phyloP scores from a whole-genome alignment of 257 asterid genomes.

The Verbascum thapsus region DNA sequence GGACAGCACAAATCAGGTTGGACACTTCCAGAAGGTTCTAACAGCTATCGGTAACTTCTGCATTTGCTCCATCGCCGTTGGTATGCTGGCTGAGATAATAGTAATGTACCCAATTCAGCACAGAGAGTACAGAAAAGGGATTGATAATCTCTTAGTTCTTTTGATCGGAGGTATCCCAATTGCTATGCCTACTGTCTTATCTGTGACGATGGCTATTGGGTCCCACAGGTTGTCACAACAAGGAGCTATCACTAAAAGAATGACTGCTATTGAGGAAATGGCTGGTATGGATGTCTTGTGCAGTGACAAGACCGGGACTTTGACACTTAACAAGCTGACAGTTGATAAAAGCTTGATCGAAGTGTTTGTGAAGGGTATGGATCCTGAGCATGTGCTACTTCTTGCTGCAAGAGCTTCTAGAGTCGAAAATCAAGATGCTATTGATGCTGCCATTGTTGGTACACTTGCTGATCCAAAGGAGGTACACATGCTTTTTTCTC shows the following conservation, averaged over 20 bases:
- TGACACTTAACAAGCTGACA: slow-evolving; percentile 80
- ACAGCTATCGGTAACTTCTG: slow-evolving; percentile 95
- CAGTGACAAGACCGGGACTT: slow-evolving; percentile 92
- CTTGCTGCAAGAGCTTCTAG: slow-evolving; percentile 93
- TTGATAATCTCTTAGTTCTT: slow-evolving; percentile 81
- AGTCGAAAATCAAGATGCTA: slow-evolving; percentile 86
- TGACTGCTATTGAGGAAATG: slow-evolving; percentile 96
- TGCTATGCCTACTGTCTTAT: slow-evolving; percentile 94
- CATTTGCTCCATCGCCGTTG: slow-evolving; percentile 81
- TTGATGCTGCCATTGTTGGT: slow-evolving; percentile 58
- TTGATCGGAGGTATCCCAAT: slow-evolving; percentile 94
- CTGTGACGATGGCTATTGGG: slow-evolving; percentile 95
- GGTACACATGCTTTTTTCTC: slow-evolving; percentile 24
- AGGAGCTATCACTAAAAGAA: slow-evolving; percentile 95
- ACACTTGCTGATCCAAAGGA: slow-evolving; percentile 58
- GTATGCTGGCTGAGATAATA: slow-evolving; percentile 71
- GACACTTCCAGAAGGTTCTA: slow-evolving; percentile 93
- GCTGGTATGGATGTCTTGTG: slow-evolving; percentile 97
- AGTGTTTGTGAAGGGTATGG: slow-evolving; percentile 67
- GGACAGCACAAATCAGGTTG: slow-evolving; percentile 90
- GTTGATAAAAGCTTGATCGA: slow-evolving; percentile 74
- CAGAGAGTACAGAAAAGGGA: slow-evolving; percentile 77
- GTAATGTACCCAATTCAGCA: slow-evolving; percentile 93
- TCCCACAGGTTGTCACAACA: slow-evolving; percentile 91
- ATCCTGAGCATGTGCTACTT: slow-evolving; percentile 64